phyloP scores from a whole-genome alignment of 495 filamentous ascomycete genomes.

The Niebla homalea region DNA sequence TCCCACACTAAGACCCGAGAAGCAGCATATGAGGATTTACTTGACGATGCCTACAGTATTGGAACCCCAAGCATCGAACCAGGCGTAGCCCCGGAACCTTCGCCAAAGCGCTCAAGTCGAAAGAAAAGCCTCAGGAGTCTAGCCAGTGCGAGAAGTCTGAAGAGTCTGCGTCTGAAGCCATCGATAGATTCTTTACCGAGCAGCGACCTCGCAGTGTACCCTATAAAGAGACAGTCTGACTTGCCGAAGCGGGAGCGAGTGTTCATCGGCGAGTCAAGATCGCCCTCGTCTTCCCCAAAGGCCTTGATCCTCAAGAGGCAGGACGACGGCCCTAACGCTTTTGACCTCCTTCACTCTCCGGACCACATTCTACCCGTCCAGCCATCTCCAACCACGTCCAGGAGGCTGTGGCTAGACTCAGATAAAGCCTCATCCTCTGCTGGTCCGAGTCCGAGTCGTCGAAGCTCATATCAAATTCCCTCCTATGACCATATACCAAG shows the following conservation, averaged over 20 bases:
- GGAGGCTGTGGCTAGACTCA: neutral
- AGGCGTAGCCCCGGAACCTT: constrained; percentile 2
- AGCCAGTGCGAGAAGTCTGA: constrained; percentile 25
- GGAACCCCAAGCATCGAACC: constrained; percentile 46
- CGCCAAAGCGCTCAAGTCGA: constrained; percentile 36
- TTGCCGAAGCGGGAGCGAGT: constrained; percentile 29
- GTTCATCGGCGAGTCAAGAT: constrained; percentile 27
- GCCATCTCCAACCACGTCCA: neutral
- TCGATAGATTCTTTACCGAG: constrained; percentile 43
- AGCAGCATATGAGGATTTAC: neutral
- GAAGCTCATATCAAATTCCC: constrained; percentile 20
- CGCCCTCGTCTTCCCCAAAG: constrained; percentile 23
- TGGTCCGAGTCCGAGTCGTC: constrained; percentile 12
- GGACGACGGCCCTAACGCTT: constrained; percentile 10
- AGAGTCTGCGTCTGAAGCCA: constrained; percentile 46
- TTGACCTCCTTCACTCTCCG: constrained; percentile 3
- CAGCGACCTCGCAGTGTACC: constrained; percentile 1
- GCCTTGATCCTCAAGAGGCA: constrained; percentile 30
- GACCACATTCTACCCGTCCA: neutral
- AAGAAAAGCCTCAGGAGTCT: constrained; percentile 35
- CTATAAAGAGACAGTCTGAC: neutral
- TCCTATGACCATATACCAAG: constrained; percentile 8
- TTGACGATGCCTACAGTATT: constrained; percentile 37
- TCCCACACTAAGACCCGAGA: constrained; percentile 20
- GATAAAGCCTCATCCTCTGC: neutral